Evolutionary conservation across 192 early-diverging fungal genomes (phyloP), one percentile per base, ranked within the genome.

Genomic region (Backusella macrospora): DNA sequence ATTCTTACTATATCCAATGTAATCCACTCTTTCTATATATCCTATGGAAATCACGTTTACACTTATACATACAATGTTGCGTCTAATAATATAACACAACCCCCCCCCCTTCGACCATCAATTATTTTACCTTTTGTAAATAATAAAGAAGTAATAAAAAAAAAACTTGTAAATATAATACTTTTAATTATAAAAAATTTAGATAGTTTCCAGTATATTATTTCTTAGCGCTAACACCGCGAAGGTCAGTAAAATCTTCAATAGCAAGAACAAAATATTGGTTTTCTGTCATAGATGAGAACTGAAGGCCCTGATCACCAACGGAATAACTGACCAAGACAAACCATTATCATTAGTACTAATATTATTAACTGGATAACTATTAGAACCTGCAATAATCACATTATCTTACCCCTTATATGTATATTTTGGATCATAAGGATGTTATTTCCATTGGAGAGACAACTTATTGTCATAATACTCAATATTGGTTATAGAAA

Each of bases 291-390:
- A 70, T 78, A 13, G 76, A 38, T 21, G 59, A 40, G 29, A 70
- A 73, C 18, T 26, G 65, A 69, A 64, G 26, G 1, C 67, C 79
- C 46, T 70, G 52, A n/a, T 70, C 43, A 29, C 43, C 72, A 18
- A 42, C 74, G 10, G 71, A 55, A 64, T 80, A 80, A 29, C 72
- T 76, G 9, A 55, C 76, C 5, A 80, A 64, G 8, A 80, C 55
- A 4, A 78, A 44, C 67, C 79, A 1, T 34, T 9, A 5, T 48
- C 72, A 16, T 52, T 42, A 3, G 73, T 43, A 23, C 68, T 59
- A 21, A 65, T 64, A 29, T 77, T 74, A 62, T 80, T 76, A n/a
- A 49, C 48, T 9, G 76, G 76, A 18, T 77, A 77, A 16, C 59
- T 47, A 1, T 78, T 62, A 26, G 44, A 67, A 6, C 67, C 55